Base-by-base conservation (phyloP, 371 early-diverging fungal species). In the Mortierella sp. region DNA sequence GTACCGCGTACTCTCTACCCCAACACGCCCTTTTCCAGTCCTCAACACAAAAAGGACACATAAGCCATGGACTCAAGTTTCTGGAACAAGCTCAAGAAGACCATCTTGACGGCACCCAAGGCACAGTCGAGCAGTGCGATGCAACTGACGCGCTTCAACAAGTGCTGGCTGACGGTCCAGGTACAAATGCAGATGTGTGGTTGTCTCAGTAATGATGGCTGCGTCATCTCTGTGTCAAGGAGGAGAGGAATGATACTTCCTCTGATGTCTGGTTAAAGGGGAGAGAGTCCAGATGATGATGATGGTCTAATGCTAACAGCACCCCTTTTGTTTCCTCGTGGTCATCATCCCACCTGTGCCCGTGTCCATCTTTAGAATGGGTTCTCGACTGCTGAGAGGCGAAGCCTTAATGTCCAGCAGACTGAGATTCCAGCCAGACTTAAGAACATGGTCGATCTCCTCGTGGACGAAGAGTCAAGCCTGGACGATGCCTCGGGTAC, bases 381-480 rank as follows among this genome's bases (percentile, higher is more conserved):
- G 11, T 83, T 86, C 79, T 81, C 83, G 58, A 81, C 88, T 84
- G 65, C 85, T 84, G 66, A 86, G 80, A 78, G 82, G 81, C 72
- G 70, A 80, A 64, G 70, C 84, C 61, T 86, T 32, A 79, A 86
- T 56, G 90, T 95, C 4, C 82, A 85, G 31, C 88, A 92, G 46
- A 97, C 95, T 12, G 92, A 91, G 57, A 94, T 97, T 65, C 92
- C 94, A 14, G 54, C 61, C 27, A 86, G 85, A 51, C 86, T 97
- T 49, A 87, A 91, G 51, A 81, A 82, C 41, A 95, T 97, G 92
- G 91, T 93, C 5, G 95, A 96, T 80, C 81, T 96, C 64, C 84
- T 98, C 12, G 92, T 96, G 12, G 94, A 94, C 73, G 98, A 98
- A 81, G 94, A 95, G 68, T 90, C 89, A 26, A 78, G 90, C 37